phyloP scores from a whole-genome alignment of 495 filamentous ascomycete genomes.

The Trichoderma virens region DNA sequence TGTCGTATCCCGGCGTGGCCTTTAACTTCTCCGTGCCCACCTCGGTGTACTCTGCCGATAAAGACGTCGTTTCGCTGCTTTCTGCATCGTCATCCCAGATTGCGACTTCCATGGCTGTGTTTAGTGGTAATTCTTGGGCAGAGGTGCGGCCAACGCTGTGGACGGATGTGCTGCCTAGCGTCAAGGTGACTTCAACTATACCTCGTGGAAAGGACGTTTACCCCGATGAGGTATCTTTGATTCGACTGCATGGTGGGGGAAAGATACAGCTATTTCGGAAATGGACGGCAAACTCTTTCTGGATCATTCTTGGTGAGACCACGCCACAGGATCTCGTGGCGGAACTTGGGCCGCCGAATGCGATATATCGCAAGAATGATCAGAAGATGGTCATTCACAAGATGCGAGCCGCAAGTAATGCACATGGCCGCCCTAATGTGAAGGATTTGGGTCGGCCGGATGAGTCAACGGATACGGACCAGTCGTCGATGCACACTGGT shows the following conservation, averaged over 20 bases:
- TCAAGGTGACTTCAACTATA: slow-evolving; percentile 40
- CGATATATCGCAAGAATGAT: slow-evolving; percentile 90
- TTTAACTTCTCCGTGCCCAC: slow-evolving; percentile 79
- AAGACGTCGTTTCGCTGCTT: slow-evolving; percentile 79
- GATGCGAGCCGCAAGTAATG: slow-evolving; percentile 39
- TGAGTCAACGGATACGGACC: slow-evolving; percentile 71
- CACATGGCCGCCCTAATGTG: slow-evolving; percentile 39
- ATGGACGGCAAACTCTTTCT: slow-evolving; percentile 48
- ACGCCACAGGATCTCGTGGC: slow-evolving; percentile 83
- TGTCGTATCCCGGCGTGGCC: slow-evolving; percentile 89
- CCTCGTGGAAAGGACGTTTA: slow-evolving; percentile 55
- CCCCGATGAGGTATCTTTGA: slow-evolving; percentile 75
- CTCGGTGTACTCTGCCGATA: slow-evolving; percentile 68
- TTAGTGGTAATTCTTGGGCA: slow-evolving; percentile 81
- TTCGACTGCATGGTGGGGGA: slow-evolving; percentile 66
- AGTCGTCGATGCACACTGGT: slow-evolving; percentile 66
- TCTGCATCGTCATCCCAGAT: slow-evolving; percentile 63
- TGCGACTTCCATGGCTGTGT: slow-evolving; percentile 79
- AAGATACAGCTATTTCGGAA: slow-evolving; percentile 65
- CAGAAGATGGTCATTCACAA: slow-evolving; percentile 85
- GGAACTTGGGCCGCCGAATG: slow-evolving; percentile 89
- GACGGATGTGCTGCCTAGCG: slow-evolving; percentile 60
- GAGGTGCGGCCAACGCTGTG: slow-evolving; percentile 69
- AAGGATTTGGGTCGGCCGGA: slow-evolving; percentile 43
- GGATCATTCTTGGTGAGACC: slow-evolving; percentile 69